phyloP scores from a whole-genome alignment of 2,329 filamentous ascomycete genomes.

The Blastomyces parvus region DNA sequence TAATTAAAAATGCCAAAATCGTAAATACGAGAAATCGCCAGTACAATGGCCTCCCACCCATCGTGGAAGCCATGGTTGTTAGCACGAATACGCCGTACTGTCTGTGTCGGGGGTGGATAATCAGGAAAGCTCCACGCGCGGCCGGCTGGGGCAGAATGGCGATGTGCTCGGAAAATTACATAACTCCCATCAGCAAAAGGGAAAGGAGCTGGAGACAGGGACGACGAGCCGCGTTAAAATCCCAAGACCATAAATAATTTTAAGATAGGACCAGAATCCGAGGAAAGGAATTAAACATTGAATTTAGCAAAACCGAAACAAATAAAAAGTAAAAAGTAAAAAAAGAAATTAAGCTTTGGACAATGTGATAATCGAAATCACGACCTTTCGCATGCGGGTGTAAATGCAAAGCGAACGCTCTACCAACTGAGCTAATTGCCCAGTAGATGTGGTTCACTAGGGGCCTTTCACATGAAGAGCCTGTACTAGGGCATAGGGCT shows the following conservation, averaged over 20 bases:
- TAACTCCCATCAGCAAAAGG: neutral
- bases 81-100: neutral
- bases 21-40: conserved; percentile 25
- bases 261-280: neutral
- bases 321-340: conserved; percentile 8
- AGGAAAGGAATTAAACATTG: neutral
- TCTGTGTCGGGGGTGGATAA: neutral
- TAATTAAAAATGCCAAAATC: conserved; percentile 27
- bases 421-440: conserved; percentile 22
- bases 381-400: conserved; percentile 18
- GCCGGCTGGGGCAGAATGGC: conserved; percentile 8
- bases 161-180: no score
- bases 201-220: neutral
- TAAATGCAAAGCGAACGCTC: conserved; percentile 23
- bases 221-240: neutral
- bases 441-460: neutral
- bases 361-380: conserved; percentile 22
- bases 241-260: neutral
- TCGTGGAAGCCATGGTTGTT: conserved; percentile 14
- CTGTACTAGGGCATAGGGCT: neutral
- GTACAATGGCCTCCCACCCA: conserved; percentile 4
- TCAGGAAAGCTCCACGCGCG: neutral
- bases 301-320: neutral
- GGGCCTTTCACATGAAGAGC: neutral
- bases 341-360: conserved; percentile 15